Conservation (phyloP, 345 rosid genomes). For the Citrus australasica region DNA sequence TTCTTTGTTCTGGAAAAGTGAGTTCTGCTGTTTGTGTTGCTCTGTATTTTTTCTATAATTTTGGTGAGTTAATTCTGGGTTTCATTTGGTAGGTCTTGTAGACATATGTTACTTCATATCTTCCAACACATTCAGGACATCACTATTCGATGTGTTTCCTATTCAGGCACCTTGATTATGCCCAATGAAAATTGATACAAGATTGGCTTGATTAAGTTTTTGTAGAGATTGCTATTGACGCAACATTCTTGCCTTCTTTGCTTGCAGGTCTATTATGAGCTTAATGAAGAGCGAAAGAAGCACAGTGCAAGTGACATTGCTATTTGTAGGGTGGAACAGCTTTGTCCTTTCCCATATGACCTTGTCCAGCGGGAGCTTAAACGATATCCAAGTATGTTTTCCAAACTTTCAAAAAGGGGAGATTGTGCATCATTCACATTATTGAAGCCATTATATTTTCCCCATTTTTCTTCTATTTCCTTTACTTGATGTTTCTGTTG, state of each 20-base stretch:
- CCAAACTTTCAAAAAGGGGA: not conserved
- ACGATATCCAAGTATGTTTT: slow-evolving; percentile 62
- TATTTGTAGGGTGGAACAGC: slow-evolving; percentile 79
- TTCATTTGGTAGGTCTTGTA: not conserved
- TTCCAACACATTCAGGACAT: not conserved
- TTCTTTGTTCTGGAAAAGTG: slow-evolving; percentile 96
- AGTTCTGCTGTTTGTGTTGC: not conserved
- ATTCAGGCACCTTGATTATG: not conserved
- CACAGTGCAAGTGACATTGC: slow-evolving; percentile 51
- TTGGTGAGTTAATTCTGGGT: not conserved
- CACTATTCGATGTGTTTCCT: not conserved
- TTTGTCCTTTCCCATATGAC: slow-evolving; percentile 79
- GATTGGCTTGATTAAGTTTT: not conserved
- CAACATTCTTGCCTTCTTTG: not conserved
- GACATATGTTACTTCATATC: not conserved
- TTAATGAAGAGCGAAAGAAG: slow-evolving; percentile 64
- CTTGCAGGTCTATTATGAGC: slow-evolving; percentile 59
- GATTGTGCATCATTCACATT: not conserved
- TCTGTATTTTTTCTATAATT: not conserved
- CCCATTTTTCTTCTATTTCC: not conserved
- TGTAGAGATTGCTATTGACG: slow-evolving; percentile 3
- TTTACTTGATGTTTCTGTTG: not conserved
- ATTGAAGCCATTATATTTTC: not conserved
- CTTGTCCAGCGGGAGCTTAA: slow-evolving; percentile 77
- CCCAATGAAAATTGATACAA: not conserved